Base-by-base conservation (phyloP, 257 asterid species). In the Gardenia jasminoides region DNA sequence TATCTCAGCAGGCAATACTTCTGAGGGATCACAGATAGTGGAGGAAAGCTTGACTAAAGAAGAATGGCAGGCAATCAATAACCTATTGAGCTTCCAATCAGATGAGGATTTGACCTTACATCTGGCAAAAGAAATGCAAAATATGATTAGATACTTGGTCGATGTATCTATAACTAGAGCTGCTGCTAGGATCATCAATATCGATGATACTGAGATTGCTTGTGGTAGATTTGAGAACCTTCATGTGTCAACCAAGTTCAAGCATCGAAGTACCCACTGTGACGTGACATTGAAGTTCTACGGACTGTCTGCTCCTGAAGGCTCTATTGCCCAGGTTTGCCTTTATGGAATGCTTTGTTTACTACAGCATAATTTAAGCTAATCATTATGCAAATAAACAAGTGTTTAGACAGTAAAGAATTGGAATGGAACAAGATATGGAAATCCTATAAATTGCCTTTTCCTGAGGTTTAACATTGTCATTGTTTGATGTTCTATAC, bases 51-150 rank as follows among this genome's bases (percentile, higher is more conserved):
- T 96, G 88, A 93, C 97, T 58, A 94, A 89, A 86, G 99, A 96
- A 85, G 98, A 96, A 85, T 96, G 98, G 98, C 97, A 92, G 82
- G 97, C 98, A 50, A 94, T 96, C 80, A 96, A 96, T 85, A 96
- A 93, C 74, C 84, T 96, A 76, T 89, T 96, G 39, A 96, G 97
- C 89, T 89, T 83, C 87, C 99, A 93, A 87, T 94, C 97, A 66
- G 98, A 92, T 77, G 98, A 92, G 87, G 97, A 93, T 85, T 78
- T 90, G 92, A 78, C 84, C 75, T 79, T 77, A 77, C 93, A 85
- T 72, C 78, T 81, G 79, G 91, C 93, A 81, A 96, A 90, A 89
- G 97, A 92, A 84, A 70, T 82, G 82, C 95, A 85, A 80, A 93
- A 89, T 89, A 87, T 91, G 92, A 96, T 86, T 77, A 91, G 89